These are phyloP conservation scores for Colletotrichum cuscutae DNA, from an alignment of 2,329 filamentous ascomycete species.

Conservation along the genomic window DNA sequence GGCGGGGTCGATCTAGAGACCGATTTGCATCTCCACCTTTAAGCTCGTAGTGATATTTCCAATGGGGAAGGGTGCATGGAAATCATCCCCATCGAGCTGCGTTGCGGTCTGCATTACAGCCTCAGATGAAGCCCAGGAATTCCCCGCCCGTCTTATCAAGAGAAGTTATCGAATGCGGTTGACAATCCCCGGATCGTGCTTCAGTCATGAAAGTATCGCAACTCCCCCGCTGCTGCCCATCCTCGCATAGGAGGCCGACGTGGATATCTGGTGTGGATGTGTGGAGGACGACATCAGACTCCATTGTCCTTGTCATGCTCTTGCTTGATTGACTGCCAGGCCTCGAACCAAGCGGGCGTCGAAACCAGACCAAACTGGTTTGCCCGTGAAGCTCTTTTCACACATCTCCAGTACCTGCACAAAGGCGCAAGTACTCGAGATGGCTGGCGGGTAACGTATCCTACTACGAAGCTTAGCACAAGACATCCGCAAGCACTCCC, in stretches of 20 bases:
- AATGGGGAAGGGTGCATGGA: neutral
- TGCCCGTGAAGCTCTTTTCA: neutral
- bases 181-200: constrained; percentile 11
- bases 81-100: neutral
- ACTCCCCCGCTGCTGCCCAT: neutral
- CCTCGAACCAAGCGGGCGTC: neutral
- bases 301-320: neutral
- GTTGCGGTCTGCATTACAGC: neutral
- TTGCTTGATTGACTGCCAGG: neutral
- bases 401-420: neutral
- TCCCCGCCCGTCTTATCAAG: neutral
- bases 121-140: neutral
- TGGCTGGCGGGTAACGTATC: neutral
- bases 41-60: neutral
- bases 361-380: neutral
- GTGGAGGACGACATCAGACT: neutral
- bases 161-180: neutral
- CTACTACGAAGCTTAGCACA: neutral
- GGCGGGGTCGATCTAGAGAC: neutral
- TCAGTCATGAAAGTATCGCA: neutral
- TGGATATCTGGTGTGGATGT: constrained; percentile 15
- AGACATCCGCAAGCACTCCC: neutral
- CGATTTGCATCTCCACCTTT: neutral
- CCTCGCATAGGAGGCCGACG: neutral
- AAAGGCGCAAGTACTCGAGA: neutral